Base-by-base conservation (phyloP, 192 early-diverging fungal genomes). In the Podila horticola region DNA sequence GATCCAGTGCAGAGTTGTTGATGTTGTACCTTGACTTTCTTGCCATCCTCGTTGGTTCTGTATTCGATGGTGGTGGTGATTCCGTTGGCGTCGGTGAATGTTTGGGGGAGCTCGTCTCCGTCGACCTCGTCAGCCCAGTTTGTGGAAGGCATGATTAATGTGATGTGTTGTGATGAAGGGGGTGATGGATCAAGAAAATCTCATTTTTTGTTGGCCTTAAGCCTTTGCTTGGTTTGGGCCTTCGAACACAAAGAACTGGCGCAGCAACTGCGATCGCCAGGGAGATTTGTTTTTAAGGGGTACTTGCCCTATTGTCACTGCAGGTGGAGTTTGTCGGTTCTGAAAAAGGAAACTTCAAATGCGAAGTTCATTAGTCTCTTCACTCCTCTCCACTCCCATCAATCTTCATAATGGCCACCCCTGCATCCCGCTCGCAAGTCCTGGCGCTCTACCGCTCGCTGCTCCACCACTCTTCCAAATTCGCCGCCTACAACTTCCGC, bases 401-500 rank as follows among this genome's bases (percentile, higher is more conserved):
- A 57, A 49, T 63, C 45, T 67, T 22, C 28, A 60, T 49, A 19
- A 57, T 84, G 51, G 62, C 77, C 24, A 65, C 71, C 33, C 48
- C 75, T 41, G 72, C 85, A 50, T 77, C 89, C 33, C 86, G 86
- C 30, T 61, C 88, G 2, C 86, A 96, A 64, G 84, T 94, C 30
- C 82, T 97, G 8, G 76, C 84, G 30, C 92, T 96, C 15, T 96
- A 95, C 76, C 93, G 94, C 52, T 84, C 84, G 20, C 88, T 96
- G 69, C 88, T 96, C 22, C 91, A 93, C 58, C 86, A 91, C 51
- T 88, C 93, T 6, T 88, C 90, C 67, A 88, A 85, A 19, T 97
- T 95, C 69, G 82, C 90, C 33, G 87, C 89, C 73, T 95, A 97
- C 91, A 96, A 96, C 90, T 97, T 95, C 84, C 90, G 93, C 62